Base-by-base conservation (phyloP, 1,139 yeast genomes). In the Pneumocystis sp. region DNA sequence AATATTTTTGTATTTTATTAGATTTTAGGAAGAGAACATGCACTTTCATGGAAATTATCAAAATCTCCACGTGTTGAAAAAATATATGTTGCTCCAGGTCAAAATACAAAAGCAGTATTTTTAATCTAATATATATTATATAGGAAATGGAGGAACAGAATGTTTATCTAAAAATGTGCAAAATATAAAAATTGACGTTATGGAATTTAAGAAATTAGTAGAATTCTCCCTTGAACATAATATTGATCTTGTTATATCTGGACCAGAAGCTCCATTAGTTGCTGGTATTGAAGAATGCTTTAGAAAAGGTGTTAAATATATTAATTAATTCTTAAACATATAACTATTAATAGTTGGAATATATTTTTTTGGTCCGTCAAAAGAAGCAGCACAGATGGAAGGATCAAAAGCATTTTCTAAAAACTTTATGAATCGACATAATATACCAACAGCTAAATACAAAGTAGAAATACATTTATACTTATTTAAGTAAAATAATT, bases 231-330 rank as follows among this genome's bases (percentile, higher is more conserved):
- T 80, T n/a, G 82, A 83, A 60, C 79, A 91, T 67, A 73, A 81
- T 10, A 81, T 95, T 67, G 82, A 81, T 65, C 80, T 95, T 69
- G 98, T 90, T 15, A 81, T 95, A 64, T 98, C 98, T 56, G 99
- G 99, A 61, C 98, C 99, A n/a, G 99, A 95, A 77, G 96, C 90
- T 76, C 98, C 98, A 59, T 80, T 95, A 69, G 97, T 93, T 59
- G 97, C 93, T 73, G 99, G 99, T 62, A 85, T 93, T 68, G 77
- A 91, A 45, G 77, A 85, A 31, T 79, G 80, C 64, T 91, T 93
- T 80, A 76, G 77, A 56, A 75, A 75, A 65, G 66, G 70, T 68
- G 40, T 19, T 66, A 42, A 10, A 10, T 19, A 19, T 21, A 31
- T 25, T 50, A 25, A 3, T 29, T 29, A 6, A 7, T 59, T 15